A percentile compares a stretch with the other conserved stretches of the same genome.
phyloP scores from a whole-genome alignment of 2,329 filamentous ascomycete genomes.

The Cadophora gregata region DNA sequence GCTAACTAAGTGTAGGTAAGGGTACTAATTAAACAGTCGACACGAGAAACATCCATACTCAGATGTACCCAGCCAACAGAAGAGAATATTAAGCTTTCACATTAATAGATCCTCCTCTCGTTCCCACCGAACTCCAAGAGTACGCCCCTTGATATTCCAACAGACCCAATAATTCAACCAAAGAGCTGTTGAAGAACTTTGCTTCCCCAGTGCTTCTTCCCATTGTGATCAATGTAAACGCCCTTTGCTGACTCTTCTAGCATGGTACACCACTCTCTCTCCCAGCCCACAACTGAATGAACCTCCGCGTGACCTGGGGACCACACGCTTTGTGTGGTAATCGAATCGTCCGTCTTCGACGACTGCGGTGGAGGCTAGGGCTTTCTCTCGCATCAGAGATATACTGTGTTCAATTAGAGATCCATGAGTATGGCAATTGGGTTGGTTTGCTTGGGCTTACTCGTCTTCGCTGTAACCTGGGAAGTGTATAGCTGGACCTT shows the following conservation, averaged over 20 bases:
- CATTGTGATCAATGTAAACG: constrained; percentile 17
- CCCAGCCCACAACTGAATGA: constrained; percentile 36
- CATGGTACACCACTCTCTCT: constrained; percentile 37
- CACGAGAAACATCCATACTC: not conserved
- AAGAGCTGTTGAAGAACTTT: too few relatives aligned
- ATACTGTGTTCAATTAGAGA: constrained; percentile 32
- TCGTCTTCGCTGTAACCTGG: constrained; percentile 64
- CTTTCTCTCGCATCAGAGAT: constrained; percentile 44
- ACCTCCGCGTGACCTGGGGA: constrained; percentile 31
- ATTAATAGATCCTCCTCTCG: not conserved
- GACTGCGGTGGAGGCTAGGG: constrained; percentile 42
- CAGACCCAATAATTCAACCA: not conserved
- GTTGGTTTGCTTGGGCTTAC: constrained; percentile 49
- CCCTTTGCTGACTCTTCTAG: constrained; percentile 38
- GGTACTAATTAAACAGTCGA: constrained; percentile 2
- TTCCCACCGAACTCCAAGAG: not conserved
- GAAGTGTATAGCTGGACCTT: constrained; percentile 55
- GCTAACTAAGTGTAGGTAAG: too few relatives aligned
- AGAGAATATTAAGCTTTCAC: not conserved
- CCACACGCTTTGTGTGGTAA: constrained; percentile 20
- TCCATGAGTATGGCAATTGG: not conserved
- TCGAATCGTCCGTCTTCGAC: constrained; percentile 32
- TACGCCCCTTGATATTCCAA: not conserved
- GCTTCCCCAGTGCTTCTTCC: not conserved
- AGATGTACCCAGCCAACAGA: not conserved